phyloP scores from a whole-genome alignment of 148 eudicot genomes.

The Spergularia marina region DNA sequence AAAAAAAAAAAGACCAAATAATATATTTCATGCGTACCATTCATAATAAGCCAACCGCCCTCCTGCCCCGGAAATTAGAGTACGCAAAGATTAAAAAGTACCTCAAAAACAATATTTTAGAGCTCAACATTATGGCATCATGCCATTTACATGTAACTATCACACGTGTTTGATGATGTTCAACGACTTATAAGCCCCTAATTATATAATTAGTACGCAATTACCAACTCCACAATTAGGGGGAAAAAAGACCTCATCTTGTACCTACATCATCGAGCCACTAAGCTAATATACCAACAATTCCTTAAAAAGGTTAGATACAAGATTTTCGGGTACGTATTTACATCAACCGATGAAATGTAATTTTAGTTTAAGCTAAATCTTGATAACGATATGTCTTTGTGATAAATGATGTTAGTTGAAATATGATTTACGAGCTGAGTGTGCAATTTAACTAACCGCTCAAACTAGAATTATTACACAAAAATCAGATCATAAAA shows the following conservation, averaged over 20 bases:
- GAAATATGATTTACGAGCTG: too few species aligned
- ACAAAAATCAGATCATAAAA: too few species aligned
- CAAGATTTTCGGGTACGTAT: too few species aligned
- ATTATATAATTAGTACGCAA: not conserved
- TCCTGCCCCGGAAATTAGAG: too few species aligned
- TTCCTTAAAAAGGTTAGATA: not conserved
- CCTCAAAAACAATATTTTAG: not conserved
- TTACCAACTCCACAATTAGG: slow-evolving; percentile 26
- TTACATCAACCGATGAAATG: not conserved
- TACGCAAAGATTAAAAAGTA: not conserved
- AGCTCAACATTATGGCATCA: slow-evolving; percentile 15
- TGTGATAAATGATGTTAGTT: too few species aligned
- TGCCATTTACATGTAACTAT: slow-evolving; percentile 15
- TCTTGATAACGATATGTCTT: too few species aligned
- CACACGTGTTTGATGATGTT: slow-evolving; percentile 41
- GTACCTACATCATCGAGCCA: slow-evolving; percentile 22
- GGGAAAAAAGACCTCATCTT: not conserved
- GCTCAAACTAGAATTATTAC: too few species aligned
- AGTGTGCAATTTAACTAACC: too few species aligned
- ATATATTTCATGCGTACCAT: slow-evolving; percentile 14
- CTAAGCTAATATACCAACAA: slow-evolving; percentile 10
- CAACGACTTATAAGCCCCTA: slow-evolving; percentile 5
- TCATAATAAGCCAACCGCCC: slow-evolving; percentile 21
- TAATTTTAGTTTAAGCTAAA: not conserved
- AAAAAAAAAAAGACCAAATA: slow-evolving; percentile 5